phyloP scores from a whole-genome alignment of 2,329 filamentous ascomycete genomes.

The Periconia macrospinosa region DNA sequence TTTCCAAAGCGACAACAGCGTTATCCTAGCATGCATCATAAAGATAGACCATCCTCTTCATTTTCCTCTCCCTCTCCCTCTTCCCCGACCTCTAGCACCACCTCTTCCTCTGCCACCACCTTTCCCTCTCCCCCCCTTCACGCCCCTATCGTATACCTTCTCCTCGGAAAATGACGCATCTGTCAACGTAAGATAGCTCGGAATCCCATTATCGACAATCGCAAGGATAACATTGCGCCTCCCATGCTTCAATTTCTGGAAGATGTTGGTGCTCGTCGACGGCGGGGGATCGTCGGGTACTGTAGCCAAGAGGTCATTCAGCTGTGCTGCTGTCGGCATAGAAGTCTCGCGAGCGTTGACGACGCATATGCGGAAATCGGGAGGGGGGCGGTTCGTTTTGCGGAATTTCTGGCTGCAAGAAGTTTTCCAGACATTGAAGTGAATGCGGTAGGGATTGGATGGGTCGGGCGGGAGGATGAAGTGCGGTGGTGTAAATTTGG shows the following conservation, averaged over 20 bases:
- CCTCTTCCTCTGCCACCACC: constrained; percentile 42
- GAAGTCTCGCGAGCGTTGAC: constrained; percentile 72
- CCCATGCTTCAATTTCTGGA: constrained; percentile 80
- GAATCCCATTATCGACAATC: constrained; percentile 84
- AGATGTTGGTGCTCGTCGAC: constrained; percentile 62
- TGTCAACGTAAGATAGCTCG: constrained; percentile 81
- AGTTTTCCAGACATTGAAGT: constrained; percentile 83
- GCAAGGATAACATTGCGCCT: constrained; percentile 82
- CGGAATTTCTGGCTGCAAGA: constrained; percentile 58
- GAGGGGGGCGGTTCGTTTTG: constrained; percentile 75
- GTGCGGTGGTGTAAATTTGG: constrained; percentile 52
- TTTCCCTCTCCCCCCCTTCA: constrained; percentile 42
- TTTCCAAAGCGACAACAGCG: too few species aligned
- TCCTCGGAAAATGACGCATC: constrained; percentile 78
- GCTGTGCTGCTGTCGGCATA: constrained; percentile 73
- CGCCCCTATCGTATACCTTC: constrained; percentile 65
- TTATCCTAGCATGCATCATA: too few species aligned
- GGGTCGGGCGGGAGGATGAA: constrained; percentile 32
- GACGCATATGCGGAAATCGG: constrained; percentile 85
- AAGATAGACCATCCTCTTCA: not conserved
- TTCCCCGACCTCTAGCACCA: constrained; percentile 43
- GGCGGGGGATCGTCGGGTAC: constrained; percentile 70
- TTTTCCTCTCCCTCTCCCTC: constrained; percentile 41
- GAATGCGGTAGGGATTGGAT: constrained; percentile 67
- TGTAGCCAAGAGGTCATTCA: constrained; percentile 71